Percentiles rank a stretch among this genome's conserved stretches.
Conservation (phyloP, 306 rosid species). For the Trifolium fragiferum region DNA sequence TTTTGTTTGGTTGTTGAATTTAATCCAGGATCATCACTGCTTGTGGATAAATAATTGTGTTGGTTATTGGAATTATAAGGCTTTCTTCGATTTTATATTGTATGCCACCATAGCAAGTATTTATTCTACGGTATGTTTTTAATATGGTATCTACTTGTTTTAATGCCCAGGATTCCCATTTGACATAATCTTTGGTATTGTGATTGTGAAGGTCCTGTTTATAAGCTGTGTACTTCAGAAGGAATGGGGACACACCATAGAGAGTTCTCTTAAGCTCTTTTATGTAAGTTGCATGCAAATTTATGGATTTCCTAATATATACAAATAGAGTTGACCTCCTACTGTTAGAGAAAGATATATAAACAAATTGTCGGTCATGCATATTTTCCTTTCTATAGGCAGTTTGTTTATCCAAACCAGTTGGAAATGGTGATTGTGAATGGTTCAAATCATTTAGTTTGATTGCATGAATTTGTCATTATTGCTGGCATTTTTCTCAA, state of each 20-base stretch:
- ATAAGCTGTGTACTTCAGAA: constrained; percentile 59
- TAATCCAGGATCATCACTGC: constrained; percentile 93
- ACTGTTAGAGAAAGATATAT: constrained; percentile 16
- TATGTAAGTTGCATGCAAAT: constrained; percentile 63
- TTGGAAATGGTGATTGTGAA: constrained; percentile 8
- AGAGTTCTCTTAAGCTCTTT: constrained; percentile 51
- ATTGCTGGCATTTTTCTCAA: constrained; percentile 17
- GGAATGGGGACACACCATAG: constrained; percentile 59
- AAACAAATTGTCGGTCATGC: neutral
- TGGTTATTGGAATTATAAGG: constrained; percentile 91
- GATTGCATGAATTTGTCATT: constrained; percentile 19
- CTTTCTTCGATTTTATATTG: constrained; percentile 62
- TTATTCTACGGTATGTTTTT: constrained; percentile 66
- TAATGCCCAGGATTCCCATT: constrained; percentile 10
- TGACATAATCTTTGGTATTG: constrained; percentile 37
- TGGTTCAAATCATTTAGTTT: constrained; percentile 18
- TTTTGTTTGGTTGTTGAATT: constrained; percentile 35
- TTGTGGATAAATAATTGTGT: constrained; percentile 89
- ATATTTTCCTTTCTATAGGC: neutral
- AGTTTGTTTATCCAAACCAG: neutral
- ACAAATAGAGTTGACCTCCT: neutral
- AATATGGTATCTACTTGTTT: constrained; percentile 31
- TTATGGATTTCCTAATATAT: constrained; percentile 22
- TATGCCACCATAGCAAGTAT: constrained; percentile 65
- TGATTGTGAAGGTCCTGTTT: constrained; percentile 56